phyloP scores from a whole-genome alignment of 2,329 filamentous ascomycete genomes.

The Paracamarosporium sp. region DNA sequence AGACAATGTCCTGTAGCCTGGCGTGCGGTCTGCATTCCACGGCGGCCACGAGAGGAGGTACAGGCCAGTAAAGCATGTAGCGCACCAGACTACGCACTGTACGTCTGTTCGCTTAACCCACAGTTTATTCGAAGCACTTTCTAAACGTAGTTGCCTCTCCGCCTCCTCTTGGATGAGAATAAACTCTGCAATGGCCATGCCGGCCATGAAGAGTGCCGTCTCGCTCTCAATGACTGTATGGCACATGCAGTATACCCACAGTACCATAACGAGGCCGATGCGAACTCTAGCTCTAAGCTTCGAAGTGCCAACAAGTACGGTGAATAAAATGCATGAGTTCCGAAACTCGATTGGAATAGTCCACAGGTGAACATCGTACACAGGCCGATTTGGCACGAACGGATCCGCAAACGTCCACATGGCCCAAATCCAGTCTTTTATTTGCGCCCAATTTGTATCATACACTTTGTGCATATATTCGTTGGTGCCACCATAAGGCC shows the following conservation, averaged over 20 bases:
- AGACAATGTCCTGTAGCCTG: conserved; percentile 60
- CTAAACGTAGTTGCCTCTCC: not conserved
- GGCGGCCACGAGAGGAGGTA: conserved; percentile 60
- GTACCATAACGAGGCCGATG: conserved; percentile 9
- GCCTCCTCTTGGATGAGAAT: conserved; percentile 21
- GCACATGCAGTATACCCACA: conserved; percentile 25
- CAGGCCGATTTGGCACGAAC: conserved; percentile 14
- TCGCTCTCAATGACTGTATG: conserved; percentile 20
- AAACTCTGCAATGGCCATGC: conserved; percentile 27
- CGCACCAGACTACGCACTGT: conserved; percentile 1
- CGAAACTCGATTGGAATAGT: conserved; percentile 34
- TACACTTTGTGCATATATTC: conserved; percentile 13
- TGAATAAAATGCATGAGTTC: conserved; percentile 31
- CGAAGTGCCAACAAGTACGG: conserved; percentile 20
- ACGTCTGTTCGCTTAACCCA: conserved; percentile 2
- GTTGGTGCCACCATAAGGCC: conserved; percentile 25
- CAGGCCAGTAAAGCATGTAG: conserved; percentile 54
- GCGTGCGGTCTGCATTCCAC: conserved; percentile 51
- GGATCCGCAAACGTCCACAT: conserved; percentile 26
- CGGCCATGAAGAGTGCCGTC: conserved; percentile 29
- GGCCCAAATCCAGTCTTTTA: conserved; percentile 19
- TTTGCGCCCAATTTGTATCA: conserved; percentile 15
- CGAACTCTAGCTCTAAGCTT: conserved; percentile 20
- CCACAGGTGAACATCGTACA: conserved; percentile 35
- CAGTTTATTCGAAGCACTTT: not conserved